Evolutionary conservation across 2,329 filamentous ascomycete genomes (phyloP), one percentile per base, ranked within the genome.

Genomic region (Penicillium aurantiogriseum): DNA sequence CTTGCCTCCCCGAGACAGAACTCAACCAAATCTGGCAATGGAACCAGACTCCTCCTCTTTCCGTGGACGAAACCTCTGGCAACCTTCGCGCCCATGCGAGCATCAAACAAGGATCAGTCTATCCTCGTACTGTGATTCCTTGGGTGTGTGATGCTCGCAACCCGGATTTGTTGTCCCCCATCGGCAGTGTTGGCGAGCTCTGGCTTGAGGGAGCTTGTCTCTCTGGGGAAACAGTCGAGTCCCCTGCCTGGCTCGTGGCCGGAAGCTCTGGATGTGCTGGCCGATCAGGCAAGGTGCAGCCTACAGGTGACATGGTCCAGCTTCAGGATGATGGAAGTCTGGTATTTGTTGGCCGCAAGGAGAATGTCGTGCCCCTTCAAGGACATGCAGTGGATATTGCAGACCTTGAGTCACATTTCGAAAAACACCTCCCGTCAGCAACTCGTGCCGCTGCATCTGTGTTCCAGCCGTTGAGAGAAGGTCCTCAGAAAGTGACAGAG

Each of bases 11-110:
- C 0, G 66, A 70, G 29, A 57, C 54, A 0, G 77, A 80, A 56
- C 44, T 78, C 56, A 64, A 74, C 29, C 65, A 74, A 49, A 79
- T 81, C 23, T 80, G 78, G 79, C 48, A 66, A 21, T 76, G 73
- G 72, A 80, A 80, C 52, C 57, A 68, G 33, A 66, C 51, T 2
- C 64, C 76, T 1, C 76, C 77, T 2, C 56, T 78, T 55, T 61
- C 69, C 2, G 54, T 72, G 9, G 71, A 78, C 31, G 56, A 65
- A 27, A 47, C 62, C 1, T 67, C 71, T 0, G 62, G 65, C 3
- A 52, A 40, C 13, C 61, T 69, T 33, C 69, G 66, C 13, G 69
- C 68, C 4, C 53, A 63, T 50, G 23, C 55, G 4, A 56, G 31
- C 38, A 61, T 57, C 25, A 68, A 67, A 19, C 63, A 57, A 17